Evolutionary conservation across 2,329 filamentous ascomycete species (phyloP), one percentile per base, ranked within the genome.

Genomic region (Talaromyces sp.): DNA sequence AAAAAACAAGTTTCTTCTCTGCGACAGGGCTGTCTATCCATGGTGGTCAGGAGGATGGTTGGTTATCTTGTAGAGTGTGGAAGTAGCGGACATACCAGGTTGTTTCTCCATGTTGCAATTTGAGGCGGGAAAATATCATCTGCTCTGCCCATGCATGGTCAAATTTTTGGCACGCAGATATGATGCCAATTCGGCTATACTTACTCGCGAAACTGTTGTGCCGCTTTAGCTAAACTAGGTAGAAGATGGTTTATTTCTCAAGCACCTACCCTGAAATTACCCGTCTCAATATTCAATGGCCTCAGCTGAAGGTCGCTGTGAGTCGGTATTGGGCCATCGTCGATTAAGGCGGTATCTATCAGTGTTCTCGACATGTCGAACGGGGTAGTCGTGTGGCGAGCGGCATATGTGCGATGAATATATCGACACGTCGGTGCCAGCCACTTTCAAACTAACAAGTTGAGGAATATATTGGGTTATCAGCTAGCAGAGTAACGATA

Each of bases 1-100:
- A 62, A 81, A 81, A 14, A 80, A 71, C 10, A 81, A 65, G 61
- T 81, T 81, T 17, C 72, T 73, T 50, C 75, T 71, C 58, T 81
- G 79, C 12, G 79, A 81, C 14, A 79, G 66, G 10, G 78, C 78
- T 48, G 74, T 75, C 78, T 73, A 38, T 24, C 27, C 11, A 31
- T 54, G 50, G 14, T n/a, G 17, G 26, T 56, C n/a, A 29, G 7
- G 9, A 17, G 56, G 8, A 54, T 43, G 7, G 51, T 21, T 41
- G 11, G 11, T 19, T 9, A 26, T 31, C 6, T 31, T 32, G 52
- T 32, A 43, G 12, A 32, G 7, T 12, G 24, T 19, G 12, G 21
- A 7, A 24, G 27, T 5, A 38, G 14, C 32, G 24, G 1, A 27
- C 66, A 66, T 67, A 78, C 76, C 64, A 80, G 62, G 61, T 80